Base-by-base conservation (phyloP, 2,329 filamentous ascomycete species). In the Nemania serpens region DNA sequence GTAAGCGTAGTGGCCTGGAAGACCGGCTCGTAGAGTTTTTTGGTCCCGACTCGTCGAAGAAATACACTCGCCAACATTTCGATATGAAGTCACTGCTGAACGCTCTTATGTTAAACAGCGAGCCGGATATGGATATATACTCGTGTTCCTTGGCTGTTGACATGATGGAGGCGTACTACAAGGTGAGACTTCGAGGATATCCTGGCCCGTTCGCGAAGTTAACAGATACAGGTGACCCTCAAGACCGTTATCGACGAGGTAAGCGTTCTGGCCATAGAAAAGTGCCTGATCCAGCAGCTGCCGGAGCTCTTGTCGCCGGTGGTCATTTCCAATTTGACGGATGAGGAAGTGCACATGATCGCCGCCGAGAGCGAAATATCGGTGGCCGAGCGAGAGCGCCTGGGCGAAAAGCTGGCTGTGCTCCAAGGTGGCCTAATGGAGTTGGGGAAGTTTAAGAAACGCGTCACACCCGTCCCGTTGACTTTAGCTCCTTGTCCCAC, bases 231-330 rank as follows among this genome's bases (percentile, higher is more conserved):
- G 74, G 70, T 75, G 12, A 71, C 75, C 2, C 9, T 75, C 47
- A 71, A 70, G 33, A 68, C 65, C n/a, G 69, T 75, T 33, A 63
- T 75, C 7, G 74, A 76, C 54, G 70, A 75, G 36, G 66, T 76
- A 18, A 66, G 70, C 58, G 67, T 68, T 41, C 60, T 74, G 12
- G 74, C 69, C 1, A 65, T 76, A 34, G 75, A 76, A 61, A 71
- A 22, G 45, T 54, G 51, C 41, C 36, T 54, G 11, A 25, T 75
- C 11, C 64, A 62, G 5, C 66, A 71, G 42, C 66, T 74, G 0
- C 59, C 69, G 2, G 9, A 33, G 6, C 18, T 69, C 12, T 65
- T 68, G 36, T 61, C 64, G 0, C 63, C 66, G 6, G 62, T 66
- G 29, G 49, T 64, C 1, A 62, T 69, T 13, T 66, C 42, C 39